Evolutionary conservation across 169 alveolate genomes (phyloP), one percentile per base, ranked within the genome.

Genomic region (Plasmodium coatneyi): DNA sequence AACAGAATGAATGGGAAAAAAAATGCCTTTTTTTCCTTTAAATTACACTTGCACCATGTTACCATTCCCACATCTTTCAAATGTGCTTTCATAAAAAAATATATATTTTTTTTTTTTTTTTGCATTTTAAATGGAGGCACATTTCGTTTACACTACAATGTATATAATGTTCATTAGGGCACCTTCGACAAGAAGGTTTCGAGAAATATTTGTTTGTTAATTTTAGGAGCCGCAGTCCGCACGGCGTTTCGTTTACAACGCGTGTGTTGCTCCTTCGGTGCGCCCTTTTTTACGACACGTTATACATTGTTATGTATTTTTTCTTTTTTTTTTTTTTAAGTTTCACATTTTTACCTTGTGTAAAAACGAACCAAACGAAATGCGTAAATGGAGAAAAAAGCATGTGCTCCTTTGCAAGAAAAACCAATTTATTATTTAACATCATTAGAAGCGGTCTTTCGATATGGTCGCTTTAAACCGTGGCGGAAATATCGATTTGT

Each of bases 151-250:
- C 30, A 25, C 30, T 80, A 80, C 54, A 25, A 80, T 39, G 22
- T 19, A 36, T 79, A 36, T 81, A 22, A 30, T 81, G 66, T 81
- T 28, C 70, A 80, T 81, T 49, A 81, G 70, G 70, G 71, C 16
- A 52, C 70, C 19, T 81, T 81, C 22, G 79, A 36, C 70, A 81
- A 28, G 14, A 5, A 22, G 19, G 79, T n/a, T 28, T 54, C 10
- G 76, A 80, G 32, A 80, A 25, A 7, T 34, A 43, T 25, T 80
- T 19, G 54, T 46, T 80, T 34, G 16, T 41, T 30, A 19, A 66
- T 66, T 19, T 66, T 66, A 66, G 36, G 41, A 66, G 36, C 36
- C 39, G 41, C 76, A 66, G 22, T 66, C 22, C n/a, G 36, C 36
- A 66, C 2, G 76, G 16, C n/a, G 49, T 19, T 46, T 46, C n/a